Evolutionary conservation across 2,329 filamentous ascomycete species (phyloP).

Genomic region (Thermochaetoides dissita): DNA sequence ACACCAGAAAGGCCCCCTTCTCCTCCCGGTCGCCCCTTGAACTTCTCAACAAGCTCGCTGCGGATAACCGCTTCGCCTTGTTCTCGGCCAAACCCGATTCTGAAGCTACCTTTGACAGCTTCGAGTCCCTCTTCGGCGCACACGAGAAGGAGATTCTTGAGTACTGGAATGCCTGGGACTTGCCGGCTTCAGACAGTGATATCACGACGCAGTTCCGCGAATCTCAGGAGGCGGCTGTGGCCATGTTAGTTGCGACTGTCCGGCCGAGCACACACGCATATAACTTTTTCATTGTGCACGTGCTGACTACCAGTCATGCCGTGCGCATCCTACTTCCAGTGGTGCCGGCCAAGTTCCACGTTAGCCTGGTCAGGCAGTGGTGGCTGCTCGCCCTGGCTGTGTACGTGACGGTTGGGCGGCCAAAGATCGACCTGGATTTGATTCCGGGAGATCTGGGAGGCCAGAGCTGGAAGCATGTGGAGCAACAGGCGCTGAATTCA

Average conservation of each 20-base stretch:
- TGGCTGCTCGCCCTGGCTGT: conserved; percentile 70
- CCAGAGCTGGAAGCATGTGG: conserved; percentile 65
- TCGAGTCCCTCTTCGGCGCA: conserved; percentile 52
- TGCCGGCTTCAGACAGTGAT: conserved; percentile 30
- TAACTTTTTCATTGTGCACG: conserved; percentile 71
- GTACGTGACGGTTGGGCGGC: conserved; percentile 64
- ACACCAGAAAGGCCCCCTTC: conserved; percentile 50
- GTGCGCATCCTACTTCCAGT: conserved; percentile 72
- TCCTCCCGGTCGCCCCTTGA: conserved; percentile 50
- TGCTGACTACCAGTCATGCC: conserved; percentile 77
- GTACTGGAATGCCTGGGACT: conserved; percentile 81
- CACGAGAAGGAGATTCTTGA: conserved; percentile 60
- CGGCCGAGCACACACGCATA: conserved; percentile 47
- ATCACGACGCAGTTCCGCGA: conserved; percentile 62
- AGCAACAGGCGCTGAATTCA: conserved; percentile 55
- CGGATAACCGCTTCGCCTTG: conserved; percentile 56
- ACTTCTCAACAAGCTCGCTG: conserved; percentile 54
- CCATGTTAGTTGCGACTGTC: conserved; percentile 48
- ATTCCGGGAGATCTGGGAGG: conserved; percentile 48
- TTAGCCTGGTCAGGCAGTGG: conserved; percentile 69
- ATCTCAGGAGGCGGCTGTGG: conserved; percentile 48
- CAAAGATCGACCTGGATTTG: conserved; percentile 52
- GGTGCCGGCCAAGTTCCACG: conserved; percentile 58
- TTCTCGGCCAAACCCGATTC: conserved; percentile 43
- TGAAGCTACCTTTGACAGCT: conserved; percentile 34